Base-by-base conservation (phyloP, 306 rosid genomes). In the Astragalus glycyphyllos region DNA sequence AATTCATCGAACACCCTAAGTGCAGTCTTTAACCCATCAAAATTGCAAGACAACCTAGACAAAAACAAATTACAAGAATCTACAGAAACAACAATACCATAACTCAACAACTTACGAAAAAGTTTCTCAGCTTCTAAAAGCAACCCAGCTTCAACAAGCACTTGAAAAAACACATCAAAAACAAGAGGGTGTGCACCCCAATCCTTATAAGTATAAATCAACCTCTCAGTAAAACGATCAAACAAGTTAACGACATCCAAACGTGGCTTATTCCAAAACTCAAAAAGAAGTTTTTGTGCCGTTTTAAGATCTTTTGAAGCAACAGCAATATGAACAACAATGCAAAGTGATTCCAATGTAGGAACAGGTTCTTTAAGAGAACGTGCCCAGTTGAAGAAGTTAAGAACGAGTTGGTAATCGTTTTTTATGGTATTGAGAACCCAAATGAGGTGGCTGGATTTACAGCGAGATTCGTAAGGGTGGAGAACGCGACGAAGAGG, bases 61-160 rank as follows among this genome's bases (percentile, higher is more conserved):
- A 92, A 87, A 65, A 85, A 84, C 67, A 85, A 74, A 81, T 92
- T 92, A 85, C 92, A 90, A 74, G 97, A 86, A 84, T 85, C 89
- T 48, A 85, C 87, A 26, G 93, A 79, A 34, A 92, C 49, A 59
- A 84, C 76, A 53, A 92, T 26, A 61, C 97, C 93, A 23, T 86
- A 90, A 53, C 73, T 81, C 53, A 84, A 72, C 88, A 90, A 67
- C 61, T 82, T 92, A 47, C 81, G 82, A 67, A 90, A 84, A 16
- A 90, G 64, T 7, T 68, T 81, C n/a, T 77, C 73, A 59, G 98
- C 97, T 82, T 90, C 86, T 9, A 60, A 57, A 49, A 90, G 70
- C 78, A 72, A 37, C 69, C 91, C 93, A 37, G 77, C 72, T 59
- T 92, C 93, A 47, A 90, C 97, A 34, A 90, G 86, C 38, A 84